Evolutionary conservation across 345 rosid species (phyloP).

Genomic region (Ailanthus altissimus): DNA sequence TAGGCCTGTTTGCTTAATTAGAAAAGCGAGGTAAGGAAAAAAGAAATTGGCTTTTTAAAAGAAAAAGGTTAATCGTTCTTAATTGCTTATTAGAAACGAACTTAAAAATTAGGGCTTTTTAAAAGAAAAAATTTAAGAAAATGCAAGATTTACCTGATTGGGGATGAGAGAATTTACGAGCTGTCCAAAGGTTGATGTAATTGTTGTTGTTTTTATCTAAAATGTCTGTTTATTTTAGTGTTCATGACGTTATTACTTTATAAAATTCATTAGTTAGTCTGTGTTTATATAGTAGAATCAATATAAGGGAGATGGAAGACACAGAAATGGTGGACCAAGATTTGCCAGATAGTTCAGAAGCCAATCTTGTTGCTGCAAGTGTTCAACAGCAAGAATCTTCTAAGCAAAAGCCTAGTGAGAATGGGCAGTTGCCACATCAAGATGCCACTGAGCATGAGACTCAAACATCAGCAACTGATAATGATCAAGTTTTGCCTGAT

Average conservation of each 20-base stretch:
- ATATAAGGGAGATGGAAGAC: slow-evolving; percentile 48
- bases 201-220: not conserved
- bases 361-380: slow-evolving; percentile 32
- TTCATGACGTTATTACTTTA: not conserved
- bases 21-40: not conserved
- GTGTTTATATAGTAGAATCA: slow-evolving; percentile 18
- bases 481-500: slow-evolving; percentile 31
- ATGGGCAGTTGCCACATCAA: slow-evolving; percentile 22
- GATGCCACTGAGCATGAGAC: slow-evolving; percentile 35
- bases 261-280: not conserved
- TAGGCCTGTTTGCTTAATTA: not conserved
- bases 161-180: too few relatives aligned
- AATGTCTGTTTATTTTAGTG: not conserved
- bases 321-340: slow-evolving; percentile 45
- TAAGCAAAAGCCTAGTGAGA: slow-evolving; percentile 25
- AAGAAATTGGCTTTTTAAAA: not conserved
- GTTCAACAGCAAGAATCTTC: slow-evolving; percentile 31
- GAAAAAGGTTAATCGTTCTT: not conserved
- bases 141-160: not conserved
- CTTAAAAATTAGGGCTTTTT: slow-evolving; percentile 22
- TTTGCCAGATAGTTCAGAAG: slow-evolving; percentile 31
- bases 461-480: slow-evolving; percentile 37
- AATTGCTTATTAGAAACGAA: not conserved
- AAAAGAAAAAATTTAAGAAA: not conserved
- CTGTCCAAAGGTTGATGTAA: not conserved